Evolutionary conservation across 2,329 filamentous ascomycete genomes (phyloP).

Genomic region (Cucurbitaria berberidis): DNA sequence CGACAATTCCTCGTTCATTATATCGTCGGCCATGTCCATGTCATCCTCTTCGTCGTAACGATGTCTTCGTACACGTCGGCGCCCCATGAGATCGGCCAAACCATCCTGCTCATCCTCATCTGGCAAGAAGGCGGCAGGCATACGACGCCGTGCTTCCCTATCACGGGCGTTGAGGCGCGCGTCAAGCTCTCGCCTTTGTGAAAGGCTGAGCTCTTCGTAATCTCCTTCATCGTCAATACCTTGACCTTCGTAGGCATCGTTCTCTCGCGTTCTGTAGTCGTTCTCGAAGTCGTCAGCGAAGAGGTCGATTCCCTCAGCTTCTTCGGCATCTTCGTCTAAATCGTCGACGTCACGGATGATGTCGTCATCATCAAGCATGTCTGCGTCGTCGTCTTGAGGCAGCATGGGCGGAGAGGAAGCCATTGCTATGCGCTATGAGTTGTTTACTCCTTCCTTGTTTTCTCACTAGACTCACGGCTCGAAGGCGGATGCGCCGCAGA

Average conservation of each 20-base stretch:
- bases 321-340: slow-evolving; percentile 71
- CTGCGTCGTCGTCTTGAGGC: slow-evolving; percentile 71
- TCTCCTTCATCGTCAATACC: slow-evolving; percentile 84
- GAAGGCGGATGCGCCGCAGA: slow-evolving; percentile 65
- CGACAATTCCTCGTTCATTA: slow-evolving; percentile 94
- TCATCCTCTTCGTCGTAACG: slow-evolving; percentile 97
- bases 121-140: slow-evolving; percentile 75
- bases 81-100: slow-evolving; percentile 81
- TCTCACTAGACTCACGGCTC: slow-evolving; percentile 60
- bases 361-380: slow-evolving; percentile 73
- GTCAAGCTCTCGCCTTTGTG: slow-evolving; percentile 72
- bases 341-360: slow-evolving; percentile 69
- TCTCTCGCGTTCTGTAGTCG: slow-evolving; percentile 62
- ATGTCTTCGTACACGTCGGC: slow-evolving; percentile 83
- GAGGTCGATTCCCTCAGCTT: slow-evolving; percentile 72
- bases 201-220: slow-evolving; percentile 72
- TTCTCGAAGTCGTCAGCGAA: slow-evolving; percentile 73
- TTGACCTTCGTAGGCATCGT: slow-evolving; percentile 69
- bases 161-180: slow-evolving; percentile 76
- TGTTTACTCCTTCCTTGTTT: slow-evolving; percentile 6
- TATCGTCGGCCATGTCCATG: slow-evolving; percentile 84
- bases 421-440: slow-evolving; percentile 52
- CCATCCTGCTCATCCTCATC: slow-evolving; percentile 87
- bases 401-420: slow-evolving; percentile 70
- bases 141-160: slow-evolving; percentile 68